phyloP scores from a whole-genome alignment of 2,329 filamentous ascomycete species.

The Fusarium sp. region DNA sequence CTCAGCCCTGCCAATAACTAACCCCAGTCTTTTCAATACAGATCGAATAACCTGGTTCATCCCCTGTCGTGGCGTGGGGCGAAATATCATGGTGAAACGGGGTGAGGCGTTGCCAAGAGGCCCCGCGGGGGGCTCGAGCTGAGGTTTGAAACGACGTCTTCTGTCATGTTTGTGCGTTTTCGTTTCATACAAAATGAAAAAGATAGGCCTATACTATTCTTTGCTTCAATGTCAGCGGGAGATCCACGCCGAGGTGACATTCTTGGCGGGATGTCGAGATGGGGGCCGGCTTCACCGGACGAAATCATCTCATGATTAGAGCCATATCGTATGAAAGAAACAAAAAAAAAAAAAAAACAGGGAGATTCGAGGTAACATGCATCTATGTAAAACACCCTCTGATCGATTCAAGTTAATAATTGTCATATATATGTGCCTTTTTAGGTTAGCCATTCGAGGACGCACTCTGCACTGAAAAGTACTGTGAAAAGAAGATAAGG shows the following conservation, averaged over 20 bases:
- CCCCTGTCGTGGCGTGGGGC: not conserved
- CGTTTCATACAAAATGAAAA: conserved; percentile 15
- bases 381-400: not conserved
- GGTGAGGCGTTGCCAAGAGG: conserved; percentile 5
- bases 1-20: conserved; percentile 8
- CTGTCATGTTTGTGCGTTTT: not conserved
- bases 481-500: not conserved
- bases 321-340: not conserved
- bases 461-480: not conserved
- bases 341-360: not conserved
- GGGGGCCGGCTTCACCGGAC: not conserved
- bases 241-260: conserved; percentile 8
- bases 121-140: not conserved
- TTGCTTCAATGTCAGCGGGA: conserved; percentile 3
- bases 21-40: not conserved
- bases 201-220: not conserved
- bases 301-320: not conserved
- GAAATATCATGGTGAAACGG: conserved; percentile 25
- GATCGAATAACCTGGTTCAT: conserved; percentile 6
- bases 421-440: not conserved
- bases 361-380: not conserved
- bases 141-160: conserved; percentile 11
- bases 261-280: conserved; percentile 5
- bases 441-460: not conserved
- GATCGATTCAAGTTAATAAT: not conserved